phyloP scores from a whole-genome alignment of 768 basidiomycete species.

The Termitomyces sp. region DNA sequence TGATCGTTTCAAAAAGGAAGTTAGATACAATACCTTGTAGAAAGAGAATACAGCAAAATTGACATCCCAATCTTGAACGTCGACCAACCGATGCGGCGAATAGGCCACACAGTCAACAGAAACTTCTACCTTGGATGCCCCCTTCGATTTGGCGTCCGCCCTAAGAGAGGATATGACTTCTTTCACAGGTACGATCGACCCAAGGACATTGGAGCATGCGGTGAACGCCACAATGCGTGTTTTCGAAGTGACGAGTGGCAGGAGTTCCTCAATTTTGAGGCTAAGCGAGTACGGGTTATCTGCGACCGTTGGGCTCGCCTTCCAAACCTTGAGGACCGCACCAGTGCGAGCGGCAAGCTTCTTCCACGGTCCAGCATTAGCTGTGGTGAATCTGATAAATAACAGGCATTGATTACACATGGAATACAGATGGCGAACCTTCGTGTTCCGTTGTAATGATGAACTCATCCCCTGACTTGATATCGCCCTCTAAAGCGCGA shows the following conservation, averaged over 20 bases:
- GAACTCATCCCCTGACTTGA: constrained; percentile 65
- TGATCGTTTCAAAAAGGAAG: background rate
- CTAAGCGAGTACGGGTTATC: constrained; percentile 66
- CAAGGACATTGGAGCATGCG: constrained; percentile 75
- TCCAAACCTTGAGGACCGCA: constrained; percentile 59
- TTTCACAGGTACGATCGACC: constrained; percentile 59
- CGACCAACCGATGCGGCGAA: constrained; percentile 67
- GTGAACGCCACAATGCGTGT: constrained; percentile 75
- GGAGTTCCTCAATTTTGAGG: constrained; percentile 50
- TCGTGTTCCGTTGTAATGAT: constrained; percentile 81
- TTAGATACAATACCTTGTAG: constrained; percentile 56
- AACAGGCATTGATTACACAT: background rate
- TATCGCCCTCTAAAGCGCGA: constrained; percentile 50
- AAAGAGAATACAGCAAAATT: constrained; percentile 71
- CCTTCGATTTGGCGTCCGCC: constrained; percentile 44
- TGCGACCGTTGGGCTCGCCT: constrained; percentile 38
- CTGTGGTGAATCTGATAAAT: constrained; percentile 27
- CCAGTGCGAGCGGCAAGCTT: constrained; percentile 58
- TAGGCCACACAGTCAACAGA: constrained; percentile 78
- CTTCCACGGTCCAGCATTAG: constrained; percentile 78
- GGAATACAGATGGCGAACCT: constrained; percentile 34
- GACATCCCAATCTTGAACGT: constrained; percentile 75
- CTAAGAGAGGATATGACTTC: constrained; percentile 51
- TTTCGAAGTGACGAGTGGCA: constrained; percentile 57
- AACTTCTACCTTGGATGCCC: constrained; percentile 60